phyloP scores from a whole-genome alignment of 2,329 filamentous ascomycete species.

The Colletotrichum sp. region DNA sequence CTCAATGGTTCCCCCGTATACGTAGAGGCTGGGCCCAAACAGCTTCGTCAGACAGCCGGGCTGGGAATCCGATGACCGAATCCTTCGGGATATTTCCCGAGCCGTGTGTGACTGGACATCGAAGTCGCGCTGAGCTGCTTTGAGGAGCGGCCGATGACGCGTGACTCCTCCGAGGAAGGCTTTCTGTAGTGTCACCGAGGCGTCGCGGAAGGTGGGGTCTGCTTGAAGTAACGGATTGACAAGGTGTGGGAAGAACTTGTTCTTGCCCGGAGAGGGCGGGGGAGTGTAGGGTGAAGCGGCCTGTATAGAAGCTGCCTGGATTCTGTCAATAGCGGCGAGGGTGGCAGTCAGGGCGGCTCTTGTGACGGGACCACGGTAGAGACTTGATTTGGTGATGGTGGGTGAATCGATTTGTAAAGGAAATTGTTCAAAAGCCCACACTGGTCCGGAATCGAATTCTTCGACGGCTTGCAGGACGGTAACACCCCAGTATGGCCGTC shows the following conservation, averaged over 20 bases:
- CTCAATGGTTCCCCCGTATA: conserved; percentile 46
- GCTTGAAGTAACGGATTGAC: conserved; percentile 21
- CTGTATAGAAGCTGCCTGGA: conserved; percentile 22
- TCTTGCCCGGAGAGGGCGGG: conserved; percentile 16
- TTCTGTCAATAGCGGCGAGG: conserved; percentile 38
- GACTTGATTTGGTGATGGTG: conserved; percentile 41
- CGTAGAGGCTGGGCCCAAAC: conserved; percentile 39
- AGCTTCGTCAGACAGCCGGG: conserved; percentile 42
- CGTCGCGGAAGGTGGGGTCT: conserved; percentile 14
- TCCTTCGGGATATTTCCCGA: conserved; percentile 43
- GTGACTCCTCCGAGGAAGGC: conserved; percentile 41
- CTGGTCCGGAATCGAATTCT: conserved; percentile 45
- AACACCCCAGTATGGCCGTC: conserved; percentile 44
- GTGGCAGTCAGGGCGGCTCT: conserved; percentile 40
- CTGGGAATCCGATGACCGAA: conserved; percentile 45
- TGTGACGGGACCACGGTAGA: conserved; percentile 43
- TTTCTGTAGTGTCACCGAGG: conserved; percentile 35
- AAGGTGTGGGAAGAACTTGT: conserved; percentile 6
- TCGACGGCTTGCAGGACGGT: conserved; percentile 44
- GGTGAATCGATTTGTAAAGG: conserved; percentile 42
- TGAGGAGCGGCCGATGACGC: conserved; percentile 40
- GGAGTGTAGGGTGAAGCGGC: conserved; percentile 13
- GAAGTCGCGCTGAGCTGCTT: conserved; percentile 41
- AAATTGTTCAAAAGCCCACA: conserved; percentile 49
- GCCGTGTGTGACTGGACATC: conserved; percentile 36